A percentile compares a stretch with the other conserved stretches of the same genome.
These are phyloP conservation scores for Tilletia walkeri DNA, from an alignment of 1,284 basidiomycete species.

Conservation along the genomic window DNA sequence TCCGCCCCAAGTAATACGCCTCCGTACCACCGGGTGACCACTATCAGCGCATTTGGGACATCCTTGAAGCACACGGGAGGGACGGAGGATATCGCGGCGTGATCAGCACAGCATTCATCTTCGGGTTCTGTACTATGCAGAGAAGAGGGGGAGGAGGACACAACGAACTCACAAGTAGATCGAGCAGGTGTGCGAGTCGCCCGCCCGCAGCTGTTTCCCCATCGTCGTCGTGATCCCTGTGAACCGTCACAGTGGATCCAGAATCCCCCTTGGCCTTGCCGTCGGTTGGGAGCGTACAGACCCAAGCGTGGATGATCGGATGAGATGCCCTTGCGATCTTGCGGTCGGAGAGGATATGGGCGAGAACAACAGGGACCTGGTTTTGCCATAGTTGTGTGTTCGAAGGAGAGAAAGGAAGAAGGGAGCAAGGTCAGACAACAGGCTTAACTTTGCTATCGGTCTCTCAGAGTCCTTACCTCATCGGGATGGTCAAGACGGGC, in stretches of 20 bases:
- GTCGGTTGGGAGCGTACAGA: conserved; percentile 32
- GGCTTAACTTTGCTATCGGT: neutral
- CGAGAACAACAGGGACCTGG: conserved; percentile 37
- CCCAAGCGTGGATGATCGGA: conserved; percentile 54
- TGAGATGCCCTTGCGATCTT: conserved; percentile 50
- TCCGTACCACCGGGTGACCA: conserved; percentile 54
- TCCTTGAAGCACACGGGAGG: conserved; percentile 18
- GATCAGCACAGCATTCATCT: neutral
- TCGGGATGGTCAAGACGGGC: conserved; percentile 37
- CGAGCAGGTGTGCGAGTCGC: conserved; percentile 53
- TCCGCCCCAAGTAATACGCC: conserved; percentile 51
- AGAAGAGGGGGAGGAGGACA: neutral
- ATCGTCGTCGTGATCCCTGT: conserved; percentile 49
- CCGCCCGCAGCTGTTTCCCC: conserved; percentile 56
- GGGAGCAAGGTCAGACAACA: too few species aligned
- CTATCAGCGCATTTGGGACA: conserved; percentile 48
- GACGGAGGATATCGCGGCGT: neutral
- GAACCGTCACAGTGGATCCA: neutral
- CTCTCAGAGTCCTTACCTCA: conserved; percentile 31
- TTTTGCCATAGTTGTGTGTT: conserved; percentile 24
- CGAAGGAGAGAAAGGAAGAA: neutral
- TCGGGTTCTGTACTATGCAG: neutral
- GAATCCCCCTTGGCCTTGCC: neutral
- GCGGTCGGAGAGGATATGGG: conserved; percentile 39
- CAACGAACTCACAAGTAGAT: conserved; percentile 35